Percentiles rank a stretch among this genome's conserved stretches.
phyloP scores from a whole-genome alignment of 192 early-diverging fungal species.

The Kickxella alabastrina region DNA sequence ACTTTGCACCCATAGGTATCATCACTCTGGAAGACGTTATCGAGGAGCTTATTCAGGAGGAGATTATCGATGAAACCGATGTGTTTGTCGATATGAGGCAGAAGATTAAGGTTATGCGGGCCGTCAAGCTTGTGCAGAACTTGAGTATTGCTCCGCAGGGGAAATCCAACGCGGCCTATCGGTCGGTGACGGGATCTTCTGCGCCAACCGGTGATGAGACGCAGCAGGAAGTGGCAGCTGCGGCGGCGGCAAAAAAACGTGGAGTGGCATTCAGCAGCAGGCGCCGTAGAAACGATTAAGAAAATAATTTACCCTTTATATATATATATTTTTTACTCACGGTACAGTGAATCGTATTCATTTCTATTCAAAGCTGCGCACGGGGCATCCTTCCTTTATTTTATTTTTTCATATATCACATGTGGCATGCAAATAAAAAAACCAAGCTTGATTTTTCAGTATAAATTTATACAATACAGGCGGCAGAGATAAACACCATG shows the following conservation, averaged over 20 bases:
- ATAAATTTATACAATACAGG: no score
- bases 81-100: constrained; percentile 56
- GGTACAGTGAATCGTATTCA: no score
- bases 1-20: constrained; percentile 58
- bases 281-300: constrained; percentile 22
- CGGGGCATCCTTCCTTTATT: no score
- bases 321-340: no score
- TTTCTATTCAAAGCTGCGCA: no score
- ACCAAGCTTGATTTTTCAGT: no score
- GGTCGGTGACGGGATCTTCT: not conserved
- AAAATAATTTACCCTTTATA: no score
- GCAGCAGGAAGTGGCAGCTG: not conserved
- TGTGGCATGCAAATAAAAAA: no score
- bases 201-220: not conserved
- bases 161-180: not conserved
- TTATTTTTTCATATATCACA: no score
- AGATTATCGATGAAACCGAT: constrained; percentile 80
- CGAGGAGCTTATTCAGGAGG: constrained; percentile 79
- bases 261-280: constrained; percentile 22
- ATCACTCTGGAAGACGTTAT: constrained; percentile 82
- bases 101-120: constrained; percentile 41
- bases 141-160: not conserved
- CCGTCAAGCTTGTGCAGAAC: constrained; percentile 36
- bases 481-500: no score
- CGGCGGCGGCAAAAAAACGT: constrained; percentile 4